phyloP scores from a whole-genome alignment of 108 stramenopile species.

The Aureococcus anophagefferens region DNA sequence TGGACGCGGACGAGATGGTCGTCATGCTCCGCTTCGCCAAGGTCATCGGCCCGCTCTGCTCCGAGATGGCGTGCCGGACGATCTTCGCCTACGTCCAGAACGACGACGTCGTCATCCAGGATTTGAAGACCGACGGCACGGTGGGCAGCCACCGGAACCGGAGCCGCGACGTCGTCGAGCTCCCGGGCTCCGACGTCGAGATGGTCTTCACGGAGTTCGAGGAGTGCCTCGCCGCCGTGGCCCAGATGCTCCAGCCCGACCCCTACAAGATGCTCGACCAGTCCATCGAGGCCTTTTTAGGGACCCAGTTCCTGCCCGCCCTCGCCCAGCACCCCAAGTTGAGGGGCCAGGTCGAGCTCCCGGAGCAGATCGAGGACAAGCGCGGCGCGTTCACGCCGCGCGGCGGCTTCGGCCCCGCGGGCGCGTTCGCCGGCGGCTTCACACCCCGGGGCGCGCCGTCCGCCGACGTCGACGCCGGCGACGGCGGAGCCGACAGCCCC shows the following conservation, averaged over 20 bases:
- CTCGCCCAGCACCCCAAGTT: too few species aligned
- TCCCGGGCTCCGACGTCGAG: constrained; percentile 10
- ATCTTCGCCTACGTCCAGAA: constrained; percentile 15
- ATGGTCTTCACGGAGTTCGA: constrained; percentile 10
- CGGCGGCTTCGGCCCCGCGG: too few species aligned
- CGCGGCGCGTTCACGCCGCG: too few species aligned
- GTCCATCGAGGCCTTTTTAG: neutral
- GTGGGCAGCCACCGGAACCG: too few species aligned
- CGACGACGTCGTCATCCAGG: constrained; percentile 7
- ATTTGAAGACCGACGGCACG: neutral
- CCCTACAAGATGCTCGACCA: constrained; percentile 11
- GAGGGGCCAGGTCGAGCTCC: too few species aligned
- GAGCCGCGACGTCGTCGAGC: too few species aligned
- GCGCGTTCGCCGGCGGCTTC: too few species aligned
- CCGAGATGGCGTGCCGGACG: constrained; percentile 1
- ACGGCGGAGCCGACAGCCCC: too few species aligned
- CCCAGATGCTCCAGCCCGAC: constrained; percentile 1
- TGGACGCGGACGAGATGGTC: constrained; percentile 5
- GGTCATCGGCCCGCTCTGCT: constrained; percentile 3
- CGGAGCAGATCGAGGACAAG: too few species aligned
- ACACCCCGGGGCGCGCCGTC: too few species aligned
- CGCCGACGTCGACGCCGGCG: too few species aligned
- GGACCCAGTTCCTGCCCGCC: neutral
- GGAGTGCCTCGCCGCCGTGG: constrained; percentile 9
- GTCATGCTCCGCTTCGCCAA: neutral